These are phyloP conservation scores for Ceriops decandra DNA, from an alignment of 345 rosid genomes.

Conservation along the genomic window DNA sequence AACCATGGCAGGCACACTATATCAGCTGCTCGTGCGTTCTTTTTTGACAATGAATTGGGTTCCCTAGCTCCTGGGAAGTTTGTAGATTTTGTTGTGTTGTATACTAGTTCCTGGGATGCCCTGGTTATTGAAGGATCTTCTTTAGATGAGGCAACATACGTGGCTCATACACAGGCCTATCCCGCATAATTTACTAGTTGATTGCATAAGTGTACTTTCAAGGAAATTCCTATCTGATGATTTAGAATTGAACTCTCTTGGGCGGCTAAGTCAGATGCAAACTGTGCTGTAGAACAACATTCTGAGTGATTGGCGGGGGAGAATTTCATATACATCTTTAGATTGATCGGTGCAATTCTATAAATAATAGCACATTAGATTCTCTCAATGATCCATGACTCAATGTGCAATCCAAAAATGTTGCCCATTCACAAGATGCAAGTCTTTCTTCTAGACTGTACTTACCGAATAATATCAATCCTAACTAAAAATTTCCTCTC, in stretches of 20 bases:
- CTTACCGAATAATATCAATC: constrained; percentile 17
- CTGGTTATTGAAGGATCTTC: constrained; percentile 49
- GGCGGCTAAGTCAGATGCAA: no score
- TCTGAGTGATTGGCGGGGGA: no score
- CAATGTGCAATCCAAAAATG: constrained; percentile 34
- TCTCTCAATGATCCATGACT: constrained; percentile 2
- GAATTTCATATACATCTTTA: no score
- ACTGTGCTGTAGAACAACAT: no score
- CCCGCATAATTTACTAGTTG: no score
- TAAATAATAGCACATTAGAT: no score
- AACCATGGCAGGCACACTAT: constrained; percentile 61
- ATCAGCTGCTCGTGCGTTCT: constrained; percentile 74
- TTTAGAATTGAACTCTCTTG: no score
- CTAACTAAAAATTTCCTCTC: constrained; percentile 11
- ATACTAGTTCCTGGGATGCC: constrained; percentile 55
- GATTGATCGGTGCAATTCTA: no score
- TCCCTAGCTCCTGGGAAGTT: constrained; percentile 69
- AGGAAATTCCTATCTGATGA: no score
- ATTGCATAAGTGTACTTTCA: no score
- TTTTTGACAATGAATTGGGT: constrained; percentile 71
- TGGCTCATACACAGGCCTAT: constrained; percentile 47
- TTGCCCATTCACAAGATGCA: constrained; percentile 20
- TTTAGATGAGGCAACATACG: constrained; percentile 58
- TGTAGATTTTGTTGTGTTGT: constrained; percentile 72
- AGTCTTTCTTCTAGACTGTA: constrained; percentile 25